These are phyloP conservation scores for Boletus pseudopeckii DNA, from an alignment of 768 basidiomycete genomes.

Conservation along the genomic window DNA sequence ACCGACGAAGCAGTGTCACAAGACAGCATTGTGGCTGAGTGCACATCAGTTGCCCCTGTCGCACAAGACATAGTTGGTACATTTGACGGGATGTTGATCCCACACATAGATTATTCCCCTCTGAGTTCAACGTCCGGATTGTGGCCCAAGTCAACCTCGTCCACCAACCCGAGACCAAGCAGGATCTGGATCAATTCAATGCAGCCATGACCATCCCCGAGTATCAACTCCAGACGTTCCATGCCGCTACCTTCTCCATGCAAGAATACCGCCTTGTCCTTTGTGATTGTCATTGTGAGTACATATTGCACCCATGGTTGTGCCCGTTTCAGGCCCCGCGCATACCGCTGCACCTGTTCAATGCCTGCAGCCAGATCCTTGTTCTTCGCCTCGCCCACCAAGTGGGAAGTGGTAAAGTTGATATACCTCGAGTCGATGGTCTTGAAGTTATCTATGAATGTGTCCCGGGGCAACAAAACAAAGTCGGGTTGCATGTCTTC, in stretches of 20 bases:
- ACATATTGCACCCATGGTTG: slow-evolving; percentile 12
- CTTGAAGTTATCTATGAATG: too few relatives aligned
- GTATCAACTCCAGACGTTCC: not conserved
- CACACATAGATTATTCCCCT: too few relatives aligned
- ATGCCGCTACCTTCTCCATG: slow-evolving; percentile 7
- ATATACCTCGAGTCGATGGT: not conserved
- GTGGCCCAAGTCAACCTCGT: not conserved
- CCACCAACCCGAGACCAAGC: slow-evolving; percentile 12
- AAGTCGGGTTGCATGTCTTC: too few relatives aligned
- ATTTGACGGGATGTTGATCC: too few relatives aligned
- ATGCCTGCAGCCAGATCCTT: not conserved
- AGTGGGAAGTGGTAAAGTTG: not conserved
- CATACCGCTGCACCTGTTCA: slow-evolving; percentile 5
- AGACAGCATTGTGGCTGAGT: too few relatives aligned
- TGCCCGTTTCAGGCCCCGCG: not conserved
- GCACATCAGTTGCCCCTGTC: too few relatives aligned
- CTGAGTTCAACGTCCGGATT: too few relatives aligned
- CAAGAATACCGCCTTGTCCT: not conserved
- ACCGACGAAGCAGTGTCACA: too few relatives aligned
- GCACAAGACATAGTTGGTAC: too few relatives aligned
- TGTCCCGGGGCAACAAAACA: too few relatives aligned
- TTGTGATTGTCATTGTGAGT: not conserved
- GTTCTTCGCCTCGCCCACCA: slow-evolving; percentile 10
- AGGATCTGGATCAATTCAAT: slow-evolving; percentile 12
- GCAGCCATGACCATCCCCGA: slow-evolving; percentile 7